Conservation (phyloP, 805 yeast species). For the Pichia kluyveri region DNA sequence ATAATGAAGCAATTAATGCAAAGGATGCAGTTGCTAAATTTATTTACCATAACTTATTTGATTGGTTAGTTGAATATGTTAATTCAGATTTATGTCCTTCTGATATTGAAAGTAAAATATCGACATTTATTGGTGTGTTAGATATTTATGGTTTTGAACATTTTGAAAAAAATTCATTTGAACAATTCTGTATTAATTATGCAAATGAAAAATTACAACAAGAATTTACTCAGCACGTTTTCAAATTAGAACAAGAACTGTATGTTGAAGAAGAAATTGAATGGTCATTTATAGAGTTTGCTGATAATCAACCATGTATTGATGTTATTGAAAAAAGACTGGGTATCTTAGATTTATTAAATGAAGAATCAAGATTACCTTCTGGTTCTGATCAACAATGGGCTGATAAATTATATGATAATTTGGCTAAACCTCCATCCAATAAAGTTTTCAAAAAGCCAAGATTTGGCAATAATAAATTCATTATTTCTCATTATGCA, state of each 20-base stretch:
- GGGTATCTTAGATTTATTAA: constrained; percentile 81
- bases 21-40: constrained; percentile 96
- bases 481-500: constrained; percentile 89
- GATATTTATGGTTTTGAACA: constrained; percentile 98
- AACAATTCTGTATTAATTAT: constrained; percentile 94
- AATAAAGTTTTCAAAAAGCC: constrained; percentile 81
- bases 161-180: constrained; percentile 88
- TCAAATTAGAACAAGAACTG: constrained; percentile 94
- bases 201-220: constrained; percentile 96
- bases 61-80: constrained; percentile 85
- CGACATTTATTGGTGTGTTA: constrained; percentile 77
- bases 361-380: constrained; percentile 93
- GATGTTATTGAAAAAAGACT: constrained; percentile 80
- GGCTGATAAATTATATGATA: constrained; percentile 82
- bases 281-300: constrained; percentile 93
- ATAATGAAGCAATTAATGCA: constrained; percentile 79
- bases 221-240: constrained; percentile 94
- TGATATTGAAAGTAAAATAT: constrained; percentile 46
- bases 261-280: constrained; percentile 86
- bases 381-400: constrained; percentile 89
- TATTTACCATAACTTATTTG: constrained; percentile 85
- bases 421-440: constrained; percentile 70
- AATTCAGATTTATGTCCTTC: constrained; percentile 77
- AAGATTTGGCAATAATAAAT: constrained; percentile 85
- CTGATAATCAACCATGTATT: constrained; percentile 96